Evolutionary conservation across 805 yeast species (phyloP).

Genomic region (Candida lessepsii): DNA sequence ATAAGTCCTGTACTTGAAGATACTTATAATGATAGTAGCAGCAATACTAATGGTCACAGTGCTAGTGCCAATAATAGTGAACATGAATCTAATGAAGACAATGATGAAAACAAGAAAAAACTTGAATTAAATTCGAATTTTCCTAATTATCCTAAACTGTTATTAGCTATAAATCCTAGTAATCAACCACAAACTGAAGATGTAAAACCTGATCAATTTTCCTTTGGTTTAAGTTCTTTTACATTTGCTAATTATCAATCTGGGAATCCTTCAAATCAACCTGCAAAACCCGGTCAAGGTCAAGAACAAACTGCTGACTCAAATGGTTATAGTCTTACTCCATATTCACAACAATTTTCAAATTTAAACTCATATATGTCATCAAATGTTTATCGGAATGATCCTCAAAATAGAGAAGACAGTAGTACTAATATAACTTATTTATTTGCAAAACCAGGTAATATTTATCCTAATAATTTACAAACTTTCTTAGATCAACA

Average conservation of each 20-base stretch:
- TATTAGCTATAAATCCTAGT: constrained; percentile 8
- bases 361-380: constrained; percentile 1
- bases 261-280: constrained; percentile 4
- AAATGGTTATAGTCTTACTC: constrained; percentile 1
- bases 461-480: constrained; percentile 6
- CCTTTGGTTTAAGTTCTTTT: constrained; percentile 36
- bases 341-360: constrained; percentile 3
- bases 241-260: constrained; percentile 24
- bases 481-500: constrained; percentile 3
- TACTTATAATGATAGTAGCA: not conserved
- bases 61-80: not conserved
- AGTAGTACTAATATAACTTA: constrained; percentile 4
- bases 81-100: constrained; percentile 1
- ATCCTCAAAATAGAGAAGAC: constrained; percentile 1
- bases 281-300: not conserved
- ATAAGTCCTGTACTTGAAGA: constrained; percentile 1
- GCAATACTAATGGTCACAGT: not conserved
- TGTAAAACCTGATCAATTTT: constrained; percentile 23
- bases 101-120: not conserved
- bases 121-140: constrained; percentile 9
- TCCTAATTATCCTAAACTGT: constrained; percentile 13
- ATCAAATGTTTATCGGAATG: not conserved
- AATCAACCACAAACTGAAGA: constrained; percentile 20
- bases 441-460: constrained; percentile 6
- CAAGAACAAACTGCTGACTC: not conserved